Evolutionary conservation across 345 rosid genomes (phyloP), one percentile per base, ranked within the genome.

Genomic region (Corchorus capsularis): DNA sequence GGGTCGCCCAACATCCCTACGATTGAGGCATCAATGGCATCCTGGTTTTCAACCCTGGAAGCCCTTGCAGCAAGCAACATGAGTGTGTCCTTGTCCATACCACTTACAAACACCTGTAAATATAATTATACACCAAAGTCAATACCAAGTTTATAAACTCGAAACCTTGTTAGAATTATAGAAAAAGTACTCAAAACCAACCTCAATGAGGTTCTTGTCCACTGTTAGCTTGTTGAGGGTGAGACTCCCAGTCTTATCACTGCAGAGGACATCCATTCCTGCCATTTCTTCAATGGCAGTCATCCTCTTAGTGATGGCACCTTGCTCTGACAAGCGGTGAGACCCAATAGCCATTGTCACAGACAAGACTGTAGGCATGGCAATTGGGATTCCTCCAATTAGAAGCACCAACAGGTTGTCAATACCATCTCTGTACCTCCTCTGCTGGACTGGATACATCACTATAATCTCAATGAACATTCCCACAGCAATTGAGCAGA

Each of bases 281-380:
- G 98, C 97, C 99, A 95, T 88, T 85, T 93, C 98, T 82, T 95
- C 97, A n/a, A 95, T 95, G 57, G 99, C 98, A 13, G 99, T 95
- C 99, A 93, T 93, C 82, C 98, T 86, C 85, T 95, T 95, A 37
- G 97, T 95, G 77, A 95, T 95, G 79, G 99, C 99, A 27, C 99
- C 99, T 86, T 95, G 98, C 72, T 92, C 78, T 3, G 97, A 89
- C 45, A 95, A 83, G 56, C 97, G 90, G 75, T 95, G 98, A 20
- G 98, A 93, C 46, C 99, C 99, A 65, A 93, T 92, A 69, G 99
- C 98, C 99, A 95, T 95, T 65, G 99, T 95, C 72, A 95, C 99
- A 1, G 98, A 94, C 84, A 91, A 84, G 35, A 95, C 96, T 22
- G 98, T 95, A 5, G 99, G 99, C 99, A 95, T 95, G 2, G 99